Evolutionary conservation across 495 filamentous ascomycete genomes (phyloP), one percentile per base, ranked within the genome.

Genomic region (Xylaria telfairii): DNA sequence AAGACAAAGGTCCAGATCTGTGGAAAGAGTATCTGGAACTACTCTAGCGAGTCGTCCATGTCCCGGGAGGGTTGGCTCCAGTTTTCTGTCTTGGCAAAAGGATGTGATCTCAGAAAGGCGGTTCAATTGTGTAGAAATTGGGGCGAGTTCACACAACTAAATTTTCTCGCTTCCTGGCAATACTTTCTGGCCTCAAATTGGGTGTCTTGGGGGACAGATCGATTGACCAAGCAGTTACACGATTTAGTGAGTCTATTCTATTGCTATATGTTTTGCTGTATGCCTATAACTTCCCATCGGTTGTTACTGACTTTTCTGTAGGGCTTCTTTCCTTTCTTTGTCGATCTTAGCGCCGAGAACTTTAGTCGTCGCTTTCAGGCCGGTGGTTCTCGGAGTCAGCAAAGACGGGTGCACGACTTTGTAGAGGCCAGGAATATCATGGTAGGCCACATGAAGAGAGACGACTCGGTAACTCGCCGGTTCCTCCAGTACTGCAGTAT

Each of bases 21-120:
- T 69, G 86, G 87, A 13, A 80, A 79, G 63, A 81, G 77, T 68
- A 85, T 89, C 66, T 86, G 85, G 78, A 87, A 89, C 67, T 85
- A 88, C 70, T 83, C 86, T n/a, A 84, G 82, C 44, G 81, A 88
- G 70, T 80, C 79, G 7, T 82, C 83, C 26, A 81, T 88, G 79
- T 81, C 75, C n/a, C 77, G 85, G 30, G 80, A 82, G 51, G 82
- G 86, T 2, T 88, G 86, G 86, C 81, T 87, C 30, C 87, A 87
- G 47, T 87, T 87, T 73, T 86, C 82, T 44, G 78, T 88, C 66
- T 78, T 87, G 71, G 84, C 86, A 8, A 86, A 86, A 74, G 82
- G 85, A 64, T 85, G 83, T 63, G 63, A 75, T 60, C 77, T 88
- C 15, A 73, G 72, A 21, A 80, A 85, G 24, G 86, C 86, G 26